These are phyloP conservation scores for Aspergillus funiculosus DNA, from an alignment of 495 filamentous ascomycete genomes.

Conservation along the genomic window DNA sequence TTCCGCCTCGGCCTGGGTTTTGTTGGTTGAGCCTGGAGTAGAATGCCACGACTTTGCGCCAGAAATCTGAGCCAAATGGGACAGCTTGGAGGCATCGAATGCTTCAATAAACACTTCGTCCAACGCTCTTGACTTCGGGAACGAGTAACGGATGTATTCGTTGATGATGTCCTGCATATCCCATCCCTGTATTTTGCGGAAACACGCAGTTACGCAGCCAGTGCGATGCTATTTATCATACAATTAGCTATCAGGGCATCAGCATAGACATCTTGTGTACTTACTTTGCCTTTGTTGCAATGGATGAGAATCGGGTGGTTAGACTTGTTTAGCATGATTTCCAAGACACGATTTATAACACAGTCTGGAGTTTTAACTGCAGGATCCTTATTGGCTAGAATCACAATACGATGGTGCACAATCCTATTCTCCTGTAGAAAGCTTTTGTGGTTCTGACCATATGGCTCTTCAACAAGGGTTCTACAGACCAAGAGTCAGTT, in stretches of 20 bases:
- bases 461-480: conserved; percentile 67
- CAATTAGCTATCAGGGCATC: not conserved
- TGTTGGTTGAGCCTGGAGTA: not conserved
- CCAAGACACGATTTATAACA: conserved; percentile 57
- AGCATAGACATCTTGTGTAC: conserved; percentile 1
- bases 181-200: conserved; percentile 63
- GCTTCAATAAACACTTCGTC: conserved; percentile 49
- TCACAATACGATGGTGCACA: conserved; percentile 59
- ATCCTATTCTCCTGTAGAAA: conserved; percentile 62
- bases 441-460: conserved; percentile 48
- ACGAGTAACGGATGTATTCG: conserved; percentile 65
- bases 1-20: not conserved
- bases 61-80: conserved; percentile 7
- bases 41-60: conserved; percentile 16
- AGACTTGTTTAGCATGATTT: conserved; percentile 54
- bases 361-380: conserved; percentile 45
- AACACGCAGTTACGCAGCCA: conserved; percentile 68
- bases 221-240: conserved; percentile 61
- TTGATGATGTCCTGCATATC: conserved; percentile 47
- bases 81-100: conserved; percentile 34
- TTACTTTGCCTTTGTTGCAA: conserved; percentile 82
- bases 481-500: conserved; percentile 29
- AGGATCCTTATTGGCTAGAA: conserved; percentile 71
- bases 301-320: conserved; percentile 78
- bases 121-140: conserved; percentile 52